Base-by-base conservation (phyloP, 441 rosid genomes). In the Gossypium davidsonii region DNA sequence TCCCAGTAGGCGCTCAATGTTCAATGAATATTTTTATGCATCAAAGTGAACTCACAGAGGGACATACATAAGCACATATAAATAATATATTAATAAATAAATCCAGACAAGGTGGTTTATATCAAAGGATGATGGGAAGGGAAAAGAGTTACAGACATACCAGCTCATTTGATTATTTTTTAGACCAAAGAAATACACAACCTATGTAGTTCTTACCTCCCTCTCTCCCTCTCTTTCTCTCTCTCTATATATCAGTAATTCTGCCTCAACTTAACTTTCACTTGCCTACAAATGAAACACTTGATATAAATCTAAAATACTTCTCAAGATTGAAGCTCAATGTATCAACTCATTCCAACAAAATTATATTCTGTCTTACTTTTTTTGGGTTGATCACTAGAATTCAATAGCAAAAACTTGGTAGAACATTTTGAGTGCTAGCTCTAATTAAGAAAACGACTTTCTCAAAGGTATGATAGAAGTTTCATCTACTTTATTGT, bases 81-180 rank as follows among this genome's bases (percentile, higher is more conserved):
- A 44, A 67, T 49, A 26, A 53, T 18, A 28, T 51, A 69, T 69
- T 52, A 52, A 52, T 52, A 69, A 68, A 67, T 10, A 51, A 28
- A 51, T 51, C 46, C 58, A 52, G 8, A 52, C 42, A 68, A 68
- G 17, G 46, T 10, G 11, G 17, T 1, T 68, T 31, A 4, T 31
- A 18, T 52, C 60, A 69, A 17, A 31, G 72, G 53, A 53, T 31
- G 18, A 69, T 52, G 61, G 15, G 28, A 11, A 4, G 26, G 49
- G 26, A 69, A 52, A n/a, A 53, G 17, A 52, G 28, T 46, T 17
- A 21, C 31, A 23, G 3, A 28, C 23, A 48, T 31, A 67, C 28
- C 21, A 3, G 10, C 46, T 68, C 28, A 17, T 49, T 28, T 26
- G 70, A 44, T 12, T 42, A 20, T 20, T 20, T 61, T 65, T 42